These are phyloP conservation scores for Pseudonectria foliicola DNA, from an alignment of 2,329 filamentous ascomycete genomes.

Conservation along the genomic window DNA sequence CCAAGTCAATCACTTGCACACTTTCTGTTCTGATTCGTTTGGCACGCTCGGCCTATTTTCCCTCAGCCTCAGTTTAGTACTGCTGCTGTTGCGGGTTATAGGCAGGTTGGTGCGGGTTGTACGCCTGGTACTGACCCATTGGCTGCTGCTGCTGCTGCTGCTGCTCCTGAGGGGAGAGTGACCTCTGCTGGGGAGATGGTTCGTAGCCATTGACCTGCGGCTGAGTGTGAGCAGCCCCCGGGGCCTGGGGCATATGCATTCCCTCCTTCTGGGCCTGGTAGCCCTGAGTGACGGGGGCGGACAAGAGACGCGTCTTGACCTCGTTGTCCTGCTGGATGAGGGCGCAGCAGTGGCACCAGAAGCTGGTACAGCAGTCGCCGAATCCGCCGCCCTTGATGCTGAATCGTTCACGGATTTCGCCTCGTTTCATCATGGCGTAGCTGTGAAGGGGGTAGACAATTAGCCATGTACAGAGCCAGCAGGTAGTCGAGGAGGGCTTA, in stretches of 20 bases:
- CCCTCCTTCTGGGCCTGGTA: slow-evolving; percentile 32
- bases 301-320: slow-evolving; percentile 26
- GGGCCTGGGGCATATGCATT: slow-evolving; percentile 28
- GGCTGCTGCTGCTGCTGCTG: slow-evolving; percentile 14
- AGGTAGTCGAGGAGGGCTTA: slow-evolving; percentile 16
- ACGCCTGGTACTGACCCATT: slow-evolving; percentile 6
- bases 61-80: slow-evolving; percentile 7
- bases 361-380: slow-evolving; percentile 45
- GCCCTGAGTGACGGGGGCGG: slow-evolving; percentile 23
- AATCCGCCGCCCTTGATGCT: slow-evolving; percentile 42
- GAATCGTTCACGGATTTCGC: slow-evolving; percentile 45
- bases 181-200: slow-evolving; percentile 2
- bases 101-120: slow-evolving; percentile 11
- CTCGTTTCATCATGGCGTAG: slow-evolving; percentile 45
- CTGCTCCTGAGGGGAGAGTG: slow-evolving; percentile 1
- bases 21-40: slow-evolving; percentile 2
- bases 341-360: slow-evolving; percentile 50
- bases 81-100: slow-evolving; percentile 16
- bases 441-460: slow-evolving; percentile 15
- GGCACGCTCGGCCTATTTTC: too few relatives aligned
- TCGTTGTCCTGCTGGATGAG: slow-evolving; percentile 55
- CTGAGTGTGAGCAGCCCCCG: neutral
- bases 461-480: neutral
- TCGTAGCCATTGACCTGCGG: slow-evolving; percentile 1
- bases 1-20: too few relatives aligned